phyloP scores from a whole-genome alignment of 257 asterid species.

The Ligustrum vulgare region DNA sequence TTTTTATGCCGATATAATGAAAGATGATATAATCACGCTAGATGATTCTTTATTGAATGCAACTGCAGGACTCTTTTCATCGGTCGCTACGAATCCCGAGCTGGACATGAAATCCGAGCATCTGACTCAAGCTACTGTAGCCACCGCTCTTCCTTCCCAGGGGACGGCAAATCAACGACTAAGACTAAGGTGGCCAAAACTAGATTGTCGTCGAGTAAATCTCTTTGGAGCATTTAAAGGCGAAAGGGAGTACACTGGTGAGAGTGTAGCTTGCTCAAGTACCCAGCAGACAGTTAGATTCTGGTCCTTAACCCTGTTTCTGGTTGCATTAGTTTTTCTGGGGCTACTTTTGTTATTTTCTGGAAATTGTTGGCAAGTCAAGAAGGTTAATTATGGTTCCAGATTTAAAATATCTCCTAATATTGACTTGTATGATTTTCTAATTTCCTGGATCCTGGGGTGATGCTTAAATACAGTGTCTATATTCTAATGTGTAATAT shows the following conservation, averaged over 20 bases:
- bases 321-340: constrained; percentile 15
- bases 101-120: constrained; percentile 20
- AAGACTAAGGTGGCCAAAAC: constrained; percentile 36
- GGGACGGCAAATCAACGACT: constrained; percentile 64
- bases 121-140: constrained; percentile 20
- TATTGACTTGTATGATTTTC: not conserved
- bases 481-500: constrained; percentile 6
- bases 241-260: constrained; percentile 13
- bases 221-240: constrained; percentile 2
- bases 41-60: constrained; percentile 48
- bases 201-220: constrained; percentile 3
- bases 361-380: constrained; percentile 3
- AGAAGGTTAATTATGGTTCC: not conserved
- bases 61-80: constrained; percentile 17
- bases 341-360: constrained; percentile 9
- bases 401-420: not conserved
- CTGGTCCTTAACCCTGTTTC: constrained; percentile 2
- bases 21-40: constrained; percentile 71
- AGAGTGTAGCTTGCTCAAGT: constrained; percentile 3
- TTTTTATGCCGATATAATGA: constrained; percentile 79
- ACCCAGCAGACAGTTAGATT: not conserved
- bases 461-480: not conserved
- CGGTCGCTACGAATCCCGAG: constrained; percentile 14
- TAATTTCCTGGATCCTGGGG: not conserved
- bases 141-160: constrained; percentile 38